Base-by-base conservation (phyloP, 2,329 filamentous ascomycete species). In the Pseudogymnoascus sp. region DNA sequence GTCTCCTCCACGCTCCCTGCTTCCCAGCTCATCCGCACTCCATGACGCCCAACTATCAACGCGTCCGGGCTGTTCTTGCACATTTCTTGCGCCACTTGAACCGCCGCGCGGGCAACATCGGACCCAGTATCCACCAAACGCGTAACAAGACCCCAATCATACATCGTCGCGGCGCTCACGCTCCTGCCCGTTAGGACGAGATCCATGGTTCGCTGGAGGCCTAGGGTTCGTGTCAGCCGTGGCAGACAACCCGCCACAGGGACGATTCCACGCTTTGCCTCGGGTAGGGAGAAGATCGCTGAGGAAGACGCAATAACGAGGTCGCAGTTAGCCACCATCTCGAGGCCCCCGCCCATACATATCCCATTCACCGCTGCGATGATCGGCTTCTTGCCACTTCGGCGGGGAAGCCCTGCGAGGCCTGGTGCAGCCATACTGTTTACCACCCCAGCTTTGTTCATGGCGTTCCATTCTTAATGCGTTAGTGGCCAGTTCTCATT, bases 321-420 rank as follows among this genome's bases (percentile, higher is more conserved):
- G 74, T 92, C 89, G 67, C 81, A 82, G 73, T 90, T 89, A 59
- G 86, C 75, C 9, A 83, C 79, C 74, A 90, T 89, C 76, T 92
- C 88, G 74, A 88, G 85, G 3, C 87, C 88, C 60, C 88, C 88
- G 57, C 88, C 88, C 41, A 88, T 79, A 60, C 86, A 88, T 20
- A 87, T 76, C 8, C 88, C 88, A 69, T 90, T 89, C 28, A 91
- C 86, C 1, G 88, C 88, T 0, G 85, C 86, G 35, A 92, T 79
- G 64, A 92, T 79, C 8, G 88, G 88, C 70, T 92, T 92, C 71
- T 82, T 83, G 60, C 87, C 87, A 12, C 74, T 71, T 33, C 87
- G 80, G 66, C 88, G 86, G 61, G 83, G 85, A 35, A 90, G 74
- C 1, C 82, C 86, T 43, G 82, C 86, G 63, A 89, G 86, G 2